Evolutionary conservation across 2,329 filamentous ascomycete genomes (phyloP).

Genomic region (Paradendryphiella salina): DNA sequence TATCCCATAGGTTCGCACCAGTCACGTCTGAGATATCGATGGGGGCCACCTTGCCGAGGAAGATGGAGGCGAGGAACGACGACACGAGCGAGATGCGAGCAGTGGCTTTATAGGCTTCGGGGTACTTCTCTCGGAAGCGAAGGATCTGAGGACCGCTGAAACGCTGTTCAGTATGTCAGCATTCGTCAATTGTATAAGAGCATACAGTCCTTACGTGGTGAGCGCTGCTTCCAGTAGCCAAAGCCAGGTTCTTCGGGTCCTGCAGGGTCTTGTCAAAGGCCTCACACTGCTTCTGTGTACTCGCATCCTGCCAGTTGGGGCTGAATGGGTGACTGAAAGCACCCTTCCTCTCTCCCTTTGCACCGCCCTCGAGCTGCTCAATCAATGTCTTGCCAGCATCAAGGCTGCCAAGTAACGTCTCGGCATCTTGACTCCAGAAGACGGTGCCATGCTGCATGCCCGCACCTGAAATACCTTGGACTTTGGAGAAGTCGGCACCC

Average conservation of each 20-base stretch:
- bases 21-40: slow-evolving; percentile 94
- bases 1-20: slow-evolving; percentile 97
- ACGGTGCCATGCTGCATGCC: slow-evolving; percentile 98
- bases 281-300: slow-evolving; percentile 90
- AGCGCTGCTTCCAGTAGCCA: slow-evolving; percentile 85
- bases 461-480: slow-evolving; percentile 84
- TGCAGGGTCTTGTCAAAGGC: slow-evolving; percentile 77
- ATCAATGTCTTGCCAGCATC: slow-evolving; percentile 65
- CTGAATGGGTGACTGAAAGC: slow-evolving; percentile 84
- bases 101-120: slow-evolving; percentile 78
- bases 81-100: slow-evolving; percentile 90
- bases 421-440: slow-evolving; percentile 79
- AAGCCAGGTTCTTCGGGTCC: slow-evolving; percentile 67
- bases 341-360: slow-evolving; percentile 48
- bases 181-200: neutral
- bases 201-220: slow-evolving; percentile 72
- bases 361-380: slow-evolving; percentile 64
- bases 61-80: slow-evolving; percentile 88
- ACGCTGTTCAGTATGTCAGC: slow-evolving; percentile 58
- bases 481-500: slow-evolving; percentile 70
- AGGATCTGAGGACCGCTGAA: slow-evolving; percentile 98
- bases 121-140: slow-evolving; percentile 77
- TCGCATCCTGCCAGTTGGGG: slow-evolving; percentile 98
- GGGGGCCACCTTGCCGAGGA: slow-evolving; percentile 82
- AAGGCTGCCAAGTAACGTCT: slow-evolving; percentile 64